Conservation (phyloP, 257 asterid species). For the Lantana camara region DNA sequence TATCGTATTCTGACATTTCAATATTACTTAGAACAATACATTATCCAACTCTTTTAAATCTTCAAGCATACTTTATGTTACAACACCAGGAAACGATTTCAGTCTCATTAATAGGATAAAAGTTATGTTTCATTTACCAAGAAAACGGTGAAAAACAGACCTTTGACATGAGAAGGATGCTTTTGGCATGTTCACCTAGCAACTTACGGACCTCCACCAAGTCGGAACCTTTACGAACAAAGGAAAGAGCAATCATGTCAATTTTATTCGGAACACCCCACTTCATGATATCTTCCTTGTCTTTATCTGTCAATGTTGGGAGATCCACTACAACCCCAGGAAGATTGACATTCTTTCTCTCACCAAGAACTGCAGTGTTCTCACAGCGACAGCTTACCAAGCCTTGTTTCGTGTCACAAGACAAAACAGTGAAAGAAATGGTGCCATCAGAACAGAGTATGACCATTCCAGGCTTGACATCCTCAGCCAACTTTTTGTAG, state of each 20-base stretch:
- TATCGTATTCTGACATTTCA: constrained; percentile 7
- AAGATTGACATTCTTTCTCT: constrained; percentile 75
- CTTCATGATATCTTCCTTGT: constrained; percentile 67
- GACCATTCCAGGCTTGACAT: constrained; percentile 54
- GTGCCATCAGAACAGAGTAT: constrained; percentile 77
- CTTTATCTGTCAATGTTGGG: constrained; percentile 72
- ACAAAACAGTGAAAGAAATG: constrained; percentile 53
- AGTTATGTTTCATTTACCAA: background rate
- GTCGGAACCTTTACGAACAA: constrained; percentile 79
- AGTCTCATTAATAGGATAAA: background rate
- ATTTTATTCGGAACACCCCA: constrained; percentile 77
- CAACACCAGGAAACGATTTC: too few species aligned
- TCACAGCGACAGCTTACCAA: constrained; percentile 61
- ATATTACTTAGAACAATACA: constrained; percentile 5
- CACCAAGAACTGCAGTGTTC: constrained; percentile 70
- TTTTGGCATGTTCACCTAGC: constrained; percentile 65
- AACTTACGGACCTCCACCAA: constrained; percentile 66
- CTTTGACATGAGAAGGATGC: constrained; percentile 78
- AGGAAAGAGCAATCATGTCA: constrained; percentile 74
- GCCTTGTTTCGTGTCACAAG: constrained; percentile 56
- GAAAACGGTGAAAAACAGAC: constrained; percentile 32
- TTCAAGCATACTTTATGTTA: background rate
- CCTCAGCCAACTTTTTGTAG: constrained; percentile 66
- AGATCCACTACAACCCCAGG: constrained; percentile 76
- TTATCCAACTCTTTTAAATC: constrained; percentile 4